Evolutionary conservation across 495 filamentous ascomycete species (phyloP).

Genomic region (Copromyces sp.): DNA sequence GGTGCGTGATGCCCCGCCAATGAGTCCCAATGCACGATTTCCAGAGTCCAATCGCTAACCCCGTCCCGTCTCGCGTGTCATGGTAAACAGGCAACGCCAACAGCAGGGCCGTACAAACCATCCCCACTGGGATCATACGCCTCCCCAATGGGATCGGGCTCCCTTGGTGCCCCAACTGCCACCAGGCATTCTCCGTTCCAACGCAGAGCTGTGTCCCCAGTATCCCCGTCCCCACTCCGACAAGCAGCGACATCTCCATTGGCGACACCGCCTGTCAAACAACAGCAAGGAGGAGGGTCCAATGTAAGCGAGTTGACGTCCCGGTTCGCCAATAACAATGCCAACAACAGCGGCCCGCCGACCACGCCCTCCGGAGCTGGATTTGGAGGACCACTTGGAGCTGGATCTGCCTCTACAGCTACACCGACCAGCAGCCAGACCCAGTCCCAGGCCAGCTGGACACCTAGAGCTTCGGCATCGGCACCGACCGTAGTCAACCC

Average conservation of each 20-base stretch:
- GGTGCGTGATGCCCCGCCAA: neutral
- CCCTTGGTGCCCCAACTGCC: constrained; percentile 46
- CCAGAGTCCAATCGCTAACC: neutral
- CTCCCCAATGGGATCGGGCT: constrained; percentile 59
- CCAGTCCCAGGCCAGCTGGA: constrained; percentile 8
- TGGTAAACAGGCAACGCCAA: constrained; percentile 33
- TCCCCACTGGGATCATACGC: constrained; percentile 21
- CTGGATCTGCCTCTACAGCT: neutral
- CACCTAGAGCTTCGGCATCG: neutral
- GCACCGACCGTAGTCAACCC: neutral
- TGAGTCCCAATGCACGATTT: neutral
- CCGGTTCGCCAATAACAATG: neutral
- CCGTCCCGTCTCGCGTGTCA: neutral
- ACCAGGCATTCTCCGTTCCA: constrained; percentile 63
- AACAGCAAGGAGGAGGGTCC: constrained; percentile 24
- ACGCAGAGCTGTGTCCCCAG: constrained; percentile 31
- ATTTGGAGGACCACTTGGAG: neutral
- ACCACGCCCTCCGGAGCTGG: neutral
- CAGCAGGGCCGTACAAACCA: constrained; percentile 50
- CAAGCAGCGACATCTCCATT: constrained; percentile 34
- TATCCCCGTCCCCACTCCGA: constrained; percentile 36
- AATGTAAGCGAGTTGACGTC: constrained; percentile 10
- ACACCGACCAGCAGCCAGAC: constrained; percentile 30
- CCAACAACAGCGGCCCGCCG: neutral
- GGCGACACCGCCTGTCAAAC: constrained; percentile 32